A percentile compares a stretch with the other conserved stretches of the same genome.
These are phyloP conservation scores for Lasiodiplodia sp. DNA, from an alignment of 2,329 filamentous ascomycete genomes.

Conservation along the genomic window DNA sequence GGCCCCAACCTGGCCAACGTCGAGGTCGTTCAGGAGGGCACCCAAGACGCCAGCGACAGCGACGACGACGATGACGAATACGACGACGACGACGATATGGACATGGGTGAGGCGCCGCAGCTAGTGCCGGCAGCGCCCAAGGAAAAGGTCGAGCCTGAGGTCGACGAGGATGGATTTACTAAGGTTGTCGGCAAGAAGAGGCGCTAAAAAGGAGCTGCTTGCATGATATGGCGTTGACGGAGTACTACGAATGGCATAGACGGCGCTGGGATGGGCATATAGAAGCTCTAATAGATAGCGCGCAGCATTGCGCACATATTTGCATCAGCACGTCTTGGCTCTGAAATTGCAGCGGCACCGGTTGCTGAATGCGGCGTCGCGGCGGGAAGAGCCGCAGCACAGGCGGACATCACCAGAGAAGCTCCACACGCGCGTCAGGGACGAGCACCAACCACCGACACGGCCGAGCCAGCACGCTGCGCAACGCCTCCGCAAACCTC, in stretches of 20 bases:
- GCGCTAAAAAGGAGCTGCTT: constrained; percentile 36
- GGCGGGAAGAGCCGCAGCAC: constrained; percentile 21
- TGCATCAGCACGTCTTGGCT: constrained; percentile 14
- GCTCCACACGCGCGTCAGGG: constrained; percentile 18
- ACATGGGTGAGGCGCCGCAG: constrained; percentile 47
- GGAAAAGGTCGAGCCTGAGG: constrained; percentile 45
- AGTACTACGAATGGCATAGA: constrained; percentile 10
- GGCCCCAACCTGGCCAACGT: constrained; percentile 54
- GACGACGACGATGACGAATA: constrained; percentile 62
- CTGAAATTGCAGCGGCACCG: constrained; percentile 22
- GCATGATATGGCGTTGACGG: constrained; percentile 27
- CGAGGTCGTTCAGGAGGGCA: constrained; percentile 65
- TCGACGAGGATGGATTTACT: constrained; percentile 53
- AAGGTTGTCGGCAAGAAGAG: constrained; percentile 52
- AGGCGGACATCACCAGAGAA: background rate
- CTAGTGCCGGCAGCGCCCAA: constrained; percentile 40
- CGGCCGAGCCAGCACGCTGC: background rate
- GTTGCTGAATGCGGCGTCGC: constrained; percentile 21
- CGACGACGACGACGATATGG: constrained; percentile 39
- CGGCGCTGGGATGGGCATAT: constrained; percentile 12
- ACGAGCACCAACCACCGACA: constrained; percentile 10
- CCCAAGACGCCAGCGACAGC: constrained; percentile 48
- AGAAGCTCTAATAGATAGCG: constrained; percentile 25
- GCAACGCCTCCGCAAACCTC: background rate
- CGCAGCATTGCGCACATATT: constrained; percentile 14